Base-by-base conservation (phyloP, 495 filamentous ascomycete species). In the Echria macrotheca region DNA sequence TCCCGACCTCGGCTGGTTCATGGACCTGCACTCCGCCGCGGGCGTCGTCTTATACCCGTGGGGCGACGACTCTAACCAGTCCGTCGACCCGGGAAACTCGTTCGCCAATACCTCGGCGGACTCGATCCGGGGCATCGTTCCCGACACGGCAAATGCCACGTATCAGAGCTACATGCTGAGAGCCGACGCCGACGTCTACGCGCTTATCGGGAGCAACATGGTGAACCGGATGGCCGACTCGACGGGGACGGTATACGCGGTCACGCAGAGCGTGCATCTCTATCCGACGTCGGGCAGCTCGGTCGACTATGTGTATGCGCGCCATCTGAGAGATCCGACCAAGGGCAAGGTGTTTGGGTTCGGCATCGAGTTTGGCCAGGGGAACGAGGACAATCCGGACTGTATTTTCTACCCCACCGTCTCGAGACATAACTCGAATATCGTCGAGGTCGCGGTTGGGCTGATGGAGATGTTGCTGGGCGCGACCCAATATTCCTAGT, bases 21-120 rank as follows among this genome's bases (percentile, higher is more conserved):
- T 74, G n/a, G 70, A 74, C 50, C 47, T 71, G 10, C 70, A 74
- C 56, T 71, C 69, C 1, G 63, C 58, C 32, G 60, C 62, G 18
- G 68, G 67, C 14, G 54, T 54, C 18, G 55, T 73, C n/a, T 54
- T 74, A 0, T 70, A 72, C 55, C 51, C 41, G 52, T 74, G 69
- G 69, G 67, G 69, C n/a, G 54, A 63, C 52, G 70, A 72, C 45
- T 50, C 56, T 5, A 61, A 65, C 53, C 68, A 71, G 54, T 44
- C 50, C 18, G 53, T 37, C 17, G 44, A 57, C 29, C 49, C 61
- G n/a, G 44, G 44, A 31, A 56, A 56, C 61, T 72, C 67, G 38
- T 68, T 70, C 40, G 28, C 59, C n/a, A 71, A 69, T 49, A 18
- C 62, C 6, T 53, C 60, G 0, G 71, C 61, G 39, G 60, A 68